Percentiles rank a stretch among this genome's conserved stretches.
These are phyloP conservation scores for Colletotrichum somersetense DNA, from an alignment of 2,329 filamentous ascomycete genomes.

Conservation along the genomic window DNA sequence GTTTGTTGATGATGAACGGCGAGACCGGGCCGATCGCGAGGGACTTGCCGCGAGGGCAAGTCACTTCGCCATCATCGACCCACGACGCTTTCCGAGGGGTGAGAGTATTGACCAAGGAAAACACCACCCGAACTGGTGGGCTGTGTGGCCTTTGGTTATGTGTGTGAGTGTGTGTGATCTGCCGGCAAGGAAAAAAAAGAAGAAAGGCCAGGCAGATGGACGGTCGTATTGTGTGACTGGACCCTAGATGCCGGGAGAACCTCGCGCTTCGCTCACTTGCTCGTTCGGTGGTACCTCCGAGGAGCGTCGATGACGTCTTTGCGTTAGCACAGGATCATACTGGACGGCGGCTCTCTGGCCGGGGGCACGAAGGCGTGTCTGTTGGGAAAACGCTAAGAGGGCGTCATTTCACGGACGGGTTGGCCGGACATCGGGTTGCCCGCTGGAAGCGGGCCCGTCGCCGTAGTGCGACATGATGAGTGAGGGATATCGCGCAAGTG, in stretches of 20 bases:
- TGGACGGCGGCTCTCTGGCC: background rate
- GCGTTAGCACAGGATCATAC: too few relatives aligned
- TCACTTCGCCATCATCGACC: background rate
- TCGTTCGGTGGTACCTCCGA: background rate
- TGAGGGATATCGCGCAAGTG: background rate
- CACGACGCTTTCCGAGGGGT: background rate
- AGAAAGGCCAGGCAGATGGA: background rate
- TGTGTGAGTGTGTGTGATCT: background rate
- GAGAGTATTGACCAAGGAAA: background rate
- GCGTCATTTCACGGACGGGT: background rate
- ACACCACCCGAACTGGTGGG: background rate
- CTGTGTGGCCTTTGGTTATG: background rate
- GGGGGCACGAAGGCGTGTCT: background rate
- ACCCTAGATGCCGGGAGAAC: background rate
- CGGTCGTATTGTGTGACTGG: background rate
- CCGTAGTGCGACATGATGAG: background rate
- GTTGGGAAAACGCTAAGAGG: background rate
- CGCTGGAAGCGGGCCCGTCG: constrained; percentile 1
- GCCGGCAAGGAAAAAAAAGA: background rate
- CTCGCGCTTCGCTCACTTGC: background rate
- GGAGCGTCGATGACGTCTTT: constrained; percentile 4
- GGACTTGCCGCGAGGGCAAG: background rate
- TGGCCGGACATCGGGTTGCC: constrained; percentile 1
- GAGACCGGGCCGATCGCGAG: constrained; percentile 7
- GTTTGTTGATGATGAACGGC: background rate